Conservation (phyloP, 108 stramenopile genomes). For the Pseudonitzschia multiseries region DNA sequence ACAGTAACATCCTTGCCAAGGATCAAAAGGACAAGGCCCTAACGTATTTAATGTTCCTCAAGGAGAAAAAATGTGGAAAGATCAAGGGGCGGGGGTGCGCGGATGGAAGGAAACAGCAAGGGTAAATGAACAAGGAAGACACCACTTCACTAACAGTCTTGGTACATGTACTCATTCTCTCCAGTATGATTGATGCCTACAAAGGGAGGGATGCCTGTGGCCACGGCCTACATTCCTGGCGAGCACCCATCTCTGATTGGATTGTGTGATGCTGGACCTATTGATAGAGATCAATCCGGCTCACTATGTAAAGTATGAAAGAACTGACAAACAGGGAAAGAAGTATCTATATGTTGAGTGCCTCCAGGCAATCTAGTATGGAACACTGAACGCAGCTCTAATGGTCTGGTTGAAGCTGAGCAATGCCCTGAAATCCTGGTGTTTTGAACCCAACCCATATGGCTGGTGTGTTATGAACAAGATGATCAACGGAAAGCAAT, state of each 20-base stretch:
- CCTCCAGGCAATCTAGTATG: conserved; percentile 51
- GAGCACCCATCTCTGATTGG: conserved; percentile 18
- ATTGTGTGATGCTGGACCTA: conserved; percentile 25
- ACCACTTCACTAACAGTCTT: conserved; percentile 32
- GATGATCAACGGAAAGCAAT: conserved; percentile 36
- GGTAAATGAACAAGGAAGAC: conserved; percentile 26
- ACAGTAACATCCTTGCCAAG: conserved; percentile 19
- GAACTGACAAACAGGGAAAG: conserved; percentile 25
- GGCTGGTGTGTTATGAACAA: conserved; percentile 48
- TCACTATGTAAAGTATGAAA: conserved; percentile 16
- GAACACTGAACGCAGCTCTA: conserved; percentile 29
- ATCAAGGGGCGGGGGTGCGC: conserved; percentile 50
- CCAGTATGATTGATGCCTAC: no score
- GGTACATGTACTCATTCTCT: no score
- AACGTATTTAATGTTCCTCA: conserved; percentile 47
- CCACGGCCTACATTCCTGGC: conserved; percentile 13
- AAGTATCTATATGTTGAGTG: conserved; percentile 24
- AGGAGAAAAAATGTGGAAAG: conserved; percentile 36
- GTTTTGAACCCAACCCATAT: conserved; percentile 48
- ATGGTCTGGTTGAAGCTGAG: conserved; percentile 31
- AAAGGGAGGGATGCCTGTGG: no score
- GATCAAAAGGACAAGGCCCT: conserved; percentile 38
- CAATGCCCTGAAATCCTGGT: neutral
- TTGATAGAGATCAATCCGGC: conserved; percentile 13
- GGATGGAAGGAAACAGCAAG: conserved; percentile 32